These are phyloP conservation scores for Saccharum hybrid DNA, from an alignment of 202 grass and related monocot genomes.

Conservation along the genomic window DNA sequence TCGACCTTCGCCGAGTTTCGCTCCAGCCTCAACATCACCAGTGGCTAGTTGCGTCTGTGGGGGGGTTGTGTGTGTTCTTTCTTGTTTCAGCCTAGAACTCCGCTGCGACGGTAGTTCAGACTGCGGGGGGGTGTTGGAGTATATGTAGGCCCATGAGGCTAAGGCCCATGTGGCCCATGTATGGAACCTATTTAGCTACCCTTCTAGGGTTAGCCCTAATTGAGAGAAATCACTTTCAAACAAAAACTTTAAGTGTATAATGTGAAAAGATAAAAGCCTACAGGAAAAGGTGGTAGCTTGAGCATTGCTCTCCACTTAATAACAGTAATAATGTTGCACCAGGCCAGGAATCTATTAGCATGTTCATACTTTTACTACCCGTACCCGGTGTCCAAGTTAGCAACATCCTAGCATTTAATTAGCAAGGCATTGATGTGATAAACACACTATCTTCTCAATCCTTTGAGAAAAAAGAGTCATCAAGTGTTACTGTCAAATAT, in stretches of 20 bases:
- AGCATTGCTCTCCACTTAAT: slow-evolving; percentile 25
- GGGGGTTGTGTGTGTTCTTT: no score
- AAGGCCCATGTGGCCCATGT: no score
- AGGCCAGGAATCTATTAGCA: not conserved
- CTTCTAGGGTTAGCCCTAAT: no score
- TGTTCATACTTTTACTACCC: slow-evolving; percentile 6
- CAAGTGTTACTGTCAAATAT: not conserved
- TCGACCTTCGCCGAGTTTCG: no score
- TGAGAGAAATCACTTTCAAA: no score
- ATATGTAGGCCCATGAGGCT: no score
- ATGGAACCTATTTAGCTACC: no score
- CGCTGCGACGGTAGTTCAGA: no score
- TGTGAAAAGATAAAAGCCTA: not conserved
- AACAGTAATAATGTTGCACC: slow-evolving; percentile 5
- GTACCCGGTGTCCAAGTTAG: not conserved
- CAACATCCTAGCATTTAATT: slow-evolving; percentile 32
- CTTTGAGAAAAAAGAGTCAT: not conserved
- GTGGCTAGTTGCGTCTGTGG: no score
- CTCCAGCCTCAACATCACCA: no score
- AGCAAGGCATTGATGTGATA: not conserved
- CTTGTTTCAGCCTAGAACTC: no score
- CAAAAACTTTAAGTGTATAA: not conserved
- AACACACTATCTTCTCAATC: not conserved
- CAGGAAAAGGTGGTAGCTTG: slow-evolving; percentile 12
- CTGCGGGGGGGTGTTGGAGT: no score